Conservation (phyloP, 2,329 filamentous ascomycete genomes). For the Remersonia thermophila region DNA sequence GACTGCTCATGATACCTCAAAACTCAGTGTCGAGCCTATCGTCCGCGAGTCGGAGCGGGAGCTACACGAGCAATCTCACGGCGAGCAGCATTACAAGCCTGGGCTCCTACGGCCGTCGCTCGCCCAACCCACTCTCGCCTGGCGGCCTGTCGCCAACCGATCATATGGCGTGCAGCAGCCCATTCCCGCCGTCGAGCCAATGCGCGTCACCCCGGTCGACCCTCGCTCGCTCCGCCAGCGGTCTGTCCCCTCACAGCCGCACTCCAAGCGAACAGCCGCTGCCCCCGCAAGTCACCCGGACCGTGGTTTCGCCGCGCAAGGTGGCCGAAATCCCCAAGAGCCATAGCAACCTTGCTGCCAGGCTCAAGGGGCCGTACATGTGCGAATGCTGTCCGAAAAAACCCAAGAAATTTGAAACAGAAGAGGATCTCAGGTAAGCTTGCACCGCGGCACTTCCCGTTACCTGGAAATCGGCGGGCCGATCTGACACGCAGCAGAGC, state of each 20-base stretch:
- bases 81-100: slow-evolving; percentile 31
- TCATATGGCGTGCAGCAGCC: slow-evolving; percentile 31
- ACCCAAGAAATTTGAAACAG: slow-evolving; percentile 83
- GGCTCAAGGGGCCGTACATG: slow-evolving; percentile 46
- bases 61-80: slow-evolving; percentile 35
- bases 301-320: slow-evolving; percentile 38
- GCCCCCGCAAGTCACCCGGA: slow-evolving; percentile 17
- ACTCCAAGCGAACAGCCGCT: slow-evolving; percentile 29
- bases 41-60: slow-evolving; percentile 32
- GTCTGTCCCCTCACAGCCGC: slow-evolving; percentile 30
- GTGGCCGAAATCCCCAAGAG: slow-evolving; percentile 38
- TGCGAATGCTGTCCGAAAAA: slow-evolving; percentile 97
- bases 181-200: slow-evolving; percentile 36
- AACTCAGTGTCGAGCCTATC: slow-evolving; percentile 34
- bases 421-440: slow-evolving; percentile 70
- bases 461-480: background rate
- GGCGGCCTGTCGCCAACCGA: slow-evolving; percentile 39
- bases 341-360: slow-evolving; percentile 27
- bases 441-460: background rate
- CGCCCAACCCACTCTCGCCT: slow-evolving; percentile 33
- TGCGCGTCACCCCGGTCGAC: slow-evolving; percentile 38
- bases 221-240: slow-evolving; percentile 24
- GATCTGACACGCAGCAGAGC: slow-evolving; percentile 36
- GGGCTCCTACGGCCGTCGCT: slow-evolving; percentile 33
- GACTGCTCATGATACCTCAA: slow-evolving; percentile 35